Conservation (phyloP, 1,139 yeast genomes). For the Lodderomyces metapsilosis region DNA sequence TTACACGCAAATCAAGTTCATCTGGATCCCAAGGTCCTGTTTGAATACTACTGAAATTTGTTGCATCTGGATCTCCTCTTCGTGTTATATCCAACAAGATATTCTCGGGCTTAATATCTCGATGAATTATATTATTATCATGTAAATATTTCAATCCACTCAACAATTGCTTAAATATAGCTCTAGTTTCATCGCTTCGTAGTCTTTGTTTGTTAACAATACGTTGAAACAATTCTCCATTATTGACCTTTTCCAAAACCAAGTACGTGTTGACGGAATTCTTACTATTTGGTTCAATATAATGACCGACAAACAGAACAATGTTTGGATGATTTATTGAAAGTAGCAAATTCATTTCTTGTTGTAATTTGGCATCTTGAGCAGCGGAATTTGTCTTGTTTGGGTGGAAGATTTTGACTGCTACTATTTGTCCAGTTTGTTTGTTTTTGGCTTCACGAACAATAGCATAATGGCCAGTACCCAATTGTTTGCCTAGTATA, state of each 20-base stretch:
- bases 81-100: constrained; percentile 70
- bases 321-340: constrained; percentile 71
- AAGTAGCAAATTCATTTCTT: constrained; percentile 65
- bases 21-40: constrained; percentile 69
- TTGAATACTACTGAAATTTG: not conserved
- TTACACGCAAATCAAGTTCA: constrained; percentile 63
- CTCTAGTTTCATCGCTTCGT: constrained; percentile 60
- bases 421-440: constrained; percentile 58
- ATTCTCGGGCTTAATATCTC: constrained; percentile 90
- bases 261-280: constrained; percentile 58
- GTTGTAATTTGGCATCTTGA: constrained; percentile 57
- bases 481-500: constrained; percentile 59
- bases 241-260: constrained; percentile 69
- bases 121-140: constrained; percentile 72
- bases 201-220: constrained; percentile 62
- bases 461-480: constrained; percentile 77
- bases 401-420: constrained; percentile 77
- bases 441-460: constrained; percentile 68
- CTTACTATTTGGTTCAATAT: constrained; percentile 64
- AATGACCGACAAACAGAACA: constrained; percentile 63
- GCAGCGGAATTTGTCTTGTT: constrained; percentile 33
- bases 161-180: constrained; percentile 60
- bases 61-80: constrained; percentile 26
- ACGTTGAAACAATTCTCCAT: constrained; percentile 73
- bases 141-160: constrained; percentile 66